Evolutionary conservation across 495 filamentous ascomycete genomes (phyloP), one percentile per base, ranked within the genome.

Genomic region (Penicillium atrosanguineum): DNA sequence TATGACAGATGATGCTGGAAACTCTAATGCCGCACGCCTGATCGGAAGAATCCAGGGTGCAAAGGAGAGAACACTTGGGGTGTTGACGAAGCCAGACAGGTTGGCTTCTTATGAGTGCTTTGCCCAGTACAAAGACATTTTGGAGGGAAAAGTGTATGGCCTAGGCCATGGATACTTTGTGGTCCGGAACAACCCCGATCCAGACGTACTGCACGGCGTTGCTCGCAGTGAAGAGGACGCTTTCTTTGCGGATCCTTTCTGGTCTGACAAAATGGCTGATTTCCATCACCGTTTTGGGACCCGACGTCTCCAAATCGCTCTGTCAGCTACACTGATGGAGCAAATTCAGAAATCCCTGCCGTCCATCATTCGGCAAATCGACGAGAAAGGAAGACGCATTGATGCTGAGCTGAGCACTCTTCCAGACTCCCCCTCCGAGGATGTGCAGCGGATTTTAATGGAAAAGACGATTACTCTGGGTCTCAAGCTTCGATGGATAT

Each of bases 51-150:
- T 76, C 9, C 72, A 77, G n/a, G 64, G 62, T 6, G 89, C 89
- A 0, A 68, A 76, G 1, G 36, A 70, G 7, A 78, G 89, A 4
- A 89, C 85, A 8, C 72, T 93, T 26, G 90, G 90, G 0, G 86
- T 92, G 0, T 74, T 93, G 41, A 95, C 90, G 0, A 96, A 92
- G 61, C 89, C 90, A 0, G 90, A 96, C 58, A 75, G 84, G 0
- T 57, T 90, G 0, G 77, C 81, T 1, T 45, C 55, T 0, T 72
- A 69, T 0, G 74, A 79, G n/a, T 64, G 62, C 0, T 64, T 83
- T 25, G 48, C 61, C 0, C 80, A 82, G 19, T 88, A 86, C 81
- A 50, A 79, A 0, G 64, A 76, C 0, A 84, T 89, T 42, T 68
- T 94, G 12, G 65, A 69, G 0, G 84, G 83, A 0, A 36, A 69